phyloP scores from a whole-genome alignment of 2,329 filamentous ascomycete species.

The Septoria petroselini region DNA sequence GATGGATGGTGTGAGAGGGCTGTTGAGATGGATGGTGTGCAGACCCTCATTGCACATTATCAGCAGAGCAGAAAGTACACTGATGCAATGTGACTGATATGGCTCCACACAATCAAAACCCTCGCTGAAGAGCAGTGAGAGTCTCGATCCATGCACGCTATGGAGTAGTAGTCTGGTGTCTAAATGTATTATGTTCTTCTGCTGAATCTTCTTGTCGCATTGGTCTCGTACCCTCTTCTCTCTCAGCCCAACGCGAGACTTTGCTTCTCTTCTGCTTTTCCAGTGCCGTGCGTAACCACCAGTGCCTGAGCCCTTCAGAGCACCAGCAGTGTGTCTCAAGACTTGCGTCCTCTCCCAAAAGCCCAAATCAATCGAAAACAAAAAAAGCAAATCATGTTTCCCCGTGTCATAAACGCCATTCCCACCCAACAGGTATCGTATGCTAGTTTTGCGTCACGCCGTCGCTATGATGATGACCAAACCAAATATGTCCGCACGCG shows the following conservation, averaged over 20 bases:
- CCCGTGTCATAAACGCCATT: slow-evolving; percentile 1
- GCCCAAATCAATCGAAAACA: slow-evolving; percentile 8
- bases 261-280: slow-evolving; percentile 1
- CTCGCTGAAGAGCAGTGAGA: too few relatives aligned
- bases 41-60: too few relatives aligned
- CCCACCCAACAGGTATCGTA: slow-evolving; percentile 2
- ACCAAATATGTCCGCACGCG: slow-evolving; percentile 16
- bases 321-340: slow-evolving; percentile 22
- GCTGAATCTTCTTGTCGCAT: slow-evolving; percentile 9
- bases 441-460: slow-evolving; percentile 11
- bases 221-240: slow-evolving; percentile 10
- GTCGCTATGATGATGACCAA: slow-evolving; percentile 17
- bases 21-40: too few relatives aligned
- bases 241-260: slow-evolving; percentile 10
- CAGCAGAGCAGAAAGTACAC: too few relatives aligned
- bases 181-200: slow-evolving; percentile 18
- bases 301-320: slow-evolving; percentile 31
- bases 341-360: slow-evolving; percentile 8
- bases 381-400: slow-evolving; percentile 11
- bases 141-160: too few relatives aligned
- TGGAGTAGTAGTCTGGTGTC: slow-evolving; percentile 11
- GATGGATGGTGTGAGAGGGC: too few relatives aligned
- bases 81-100: too few relatives aligned
- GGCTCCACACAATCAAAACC: too few relatives aligned
- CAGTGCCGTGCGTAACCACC: too few relatives aligned